Conservation (phyloP, 805 yeast species). For the Clavispora phyllophila region DNA sequence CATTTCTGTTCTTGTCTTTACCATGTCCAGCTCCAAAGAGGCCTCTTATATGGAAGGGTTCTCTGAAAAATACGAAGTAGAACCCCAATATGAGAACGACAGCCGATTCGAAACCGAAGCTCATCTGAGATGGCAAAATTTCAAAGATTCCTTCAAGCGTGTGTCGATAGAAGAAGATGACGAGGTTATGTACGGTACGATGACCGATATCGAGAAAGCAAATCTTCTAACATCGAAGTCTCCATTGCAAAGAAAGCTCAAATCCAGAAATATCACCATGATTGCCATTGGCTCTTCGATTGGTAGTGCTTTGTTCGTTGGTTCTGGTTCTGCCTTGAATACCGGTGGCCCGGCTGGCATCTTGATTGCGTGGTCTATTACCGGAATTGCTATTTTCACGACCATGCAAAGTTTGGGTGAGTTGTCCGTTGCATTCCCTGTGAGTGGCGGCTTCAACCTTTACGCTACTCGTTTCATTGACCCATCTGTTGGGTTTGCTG, state of each 20-base stretch:
- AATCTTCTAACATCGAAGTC: conserved; percentile 36
- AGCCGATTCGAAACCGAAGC: not conserved
- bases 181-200: conserved; percentile 10
- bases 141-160: conserved; percentile 48
- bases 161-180: conserved; percentile 23
- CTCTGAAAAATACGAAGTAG: not conserved
- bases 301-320: conserved; percentile 75
- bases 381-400: conserved; percentile 63
- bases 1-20: not conserved
- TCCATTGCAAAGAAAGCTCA: conserved; percentile 42
- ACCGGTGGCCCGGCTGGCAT: conserved; percentile 66
- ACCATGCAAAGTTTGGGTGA: conserved; percentile 15
- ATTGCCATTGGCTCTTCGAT: conserved; percentile 79
- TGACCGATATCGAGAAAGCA: conserved; percentile 36
- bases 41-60: not conserved
- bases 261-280: conserved; percentile 58
- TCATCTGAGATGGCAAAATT: conserved; percentile 33
- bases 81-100: not conserved
- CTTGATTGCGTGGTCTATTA: conserved; percentile 59
- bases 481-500: conserved; percentile 53
- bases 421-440: conserved; percentile 15
- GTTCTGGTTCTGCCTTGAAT: conserved; percentile 66
- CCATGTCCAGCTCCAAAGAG: not conserved
- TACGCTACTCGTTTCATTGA: conserved; percentile 52
- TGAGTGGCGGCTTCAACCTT: conserved; percentile 57